Conservation (phyloP, 257 asterid genomes). For the Petunia axillaris region DNA sequence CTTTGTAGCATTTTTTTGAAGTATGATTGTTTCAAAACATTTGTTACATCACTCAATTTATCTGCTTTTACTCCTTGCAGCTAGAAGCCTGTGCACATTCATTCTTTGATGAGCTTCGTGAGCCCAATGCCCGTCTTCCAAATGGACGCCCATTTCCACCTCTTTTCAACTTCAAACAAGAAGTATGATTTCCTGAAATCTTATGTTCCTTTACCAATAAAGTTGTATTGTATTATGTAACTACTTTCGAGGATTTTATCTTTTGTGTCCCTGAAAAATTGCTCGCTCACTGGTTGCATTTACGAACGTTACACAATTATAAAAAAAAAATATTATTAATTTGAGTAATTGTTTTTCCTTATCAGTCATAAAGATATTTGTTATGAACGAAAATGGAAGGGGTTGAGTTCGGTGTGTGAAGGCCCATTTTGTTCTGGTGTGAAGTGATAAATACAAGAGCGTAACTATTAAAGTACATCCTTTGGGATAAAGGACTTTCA, state of each 20-base stretch:
- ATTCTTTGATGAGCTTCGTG: conserved; percentile 89
- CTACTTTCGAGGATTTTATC: conserved; percentile 11
- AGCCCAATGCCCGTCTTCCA: conserved; percentile 76
- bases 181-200: conserved; percentile 47
- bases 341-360: neutral
- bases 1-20: neutral
- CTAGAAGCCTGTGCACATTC: conserved; percentile 90
- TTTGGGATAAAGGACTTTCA: neutral
- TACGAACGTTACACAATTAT: neutral
- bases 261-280: neutral
- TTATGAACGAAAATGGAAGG: neutral
- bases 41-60: conserved; percentile 19
- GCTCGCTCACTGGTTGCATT: neutral
- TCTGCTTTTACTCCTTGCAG: conserved; percentile 46
- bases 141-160: conserved; percentile 83
- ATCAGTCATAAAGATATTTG: neutral
- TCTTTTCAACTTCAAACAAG: conserved; percentile 80
- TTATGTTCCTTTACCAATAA: neutral
- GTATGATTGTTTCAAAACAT: neutral
- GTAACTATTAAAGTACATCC: neutral
- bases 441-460: conserved; percentile 2
- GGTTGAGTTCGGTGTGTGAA: neutral
- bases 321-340: neutral
- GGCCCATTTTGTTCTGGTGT: neutral
- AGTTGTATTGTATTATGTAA: neutral